Evolutionary conservation across 352 stramenopile species (phyloP).

Genomic region (Achlya hypogyna): DNA sequence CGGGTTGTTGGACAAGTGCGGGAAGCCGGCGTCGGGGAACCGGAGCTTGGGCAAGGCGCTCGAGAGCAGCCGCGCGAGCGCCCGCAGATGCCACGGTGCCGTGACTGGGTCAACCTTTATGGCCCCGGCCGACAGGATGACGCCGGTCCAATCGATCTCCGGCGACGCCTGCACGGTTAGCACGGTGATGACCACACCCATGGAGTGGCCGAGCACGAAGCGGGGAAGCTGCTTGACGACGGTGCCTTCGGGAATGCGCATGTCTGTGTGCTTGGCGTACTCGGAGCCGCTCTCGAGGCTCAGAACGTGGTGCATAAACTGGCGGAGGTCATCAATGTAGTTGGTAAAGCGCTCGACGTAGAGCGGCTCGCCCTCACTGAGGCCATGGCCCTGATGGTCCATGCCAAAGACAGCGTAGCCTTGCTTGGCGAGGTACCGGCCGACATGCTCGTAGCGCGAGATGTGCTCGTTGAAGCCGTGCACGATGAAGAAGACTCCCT

Average conservation of each 20-base stretch:
- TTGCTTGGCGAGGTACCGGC: slow-evolving; percentile 24
- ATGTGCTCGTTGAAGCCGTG: slow-evolving; percentile 48
- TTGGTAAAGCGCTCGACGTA: slow-evolving; percentile 37
- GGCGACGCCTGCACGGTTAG: slow-evolving; percentile 17
- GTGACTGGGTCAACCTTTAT: slow-evolving; percentile 27
- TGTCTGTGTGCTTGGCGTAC: slow-evolving; percentile 19
- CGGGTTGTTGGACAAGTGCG: slow-evolving; percentile 26
- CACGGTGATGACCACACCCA: slow-evolving; percentile 33
- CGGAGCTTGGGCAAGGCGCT: slow-evolving; percentile 29
- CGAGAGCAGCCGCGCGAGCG: slow-evolving; percentile 25
- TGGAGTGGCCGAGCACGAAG: slow-evolving; percentile 50
- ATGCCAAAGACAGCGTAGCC: slow-evolving; percentile 48
- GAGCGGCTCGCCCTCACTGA: slow-evolving; percentile 49
- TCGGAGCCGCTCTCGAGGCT: slow-evolving; percentile 3
- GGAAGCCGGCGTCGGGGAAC: slow-evolving; percentile 26
- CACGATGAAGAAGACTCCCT: slow-evolving; percentile 42
- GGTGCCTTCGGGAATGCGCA: slow-evolving; percentile 29
- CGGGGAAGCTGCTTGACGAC: slow-evolving; percentile 34
- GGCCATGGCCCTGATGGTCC: slow-evolving; percentile 44
- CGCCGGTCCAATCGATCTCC: slow-evolving; percentile 29
- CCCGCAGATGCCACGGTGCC: slow-evolving; percentile 17
- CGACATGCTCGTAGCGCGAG: slow-evolving; percentile 43
- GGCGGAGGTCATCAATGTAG: slow-evolving; percentile 38
- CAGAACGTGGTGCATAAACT: slow-evolving; percentile 46
- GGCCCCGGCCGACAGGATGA: slow-evolving; percentile 32